Evolutionary conservation across 1,284 basidiomycete genomes (phyloP).

Genomic region (Butyriboletus appendiculatus): DNA sequence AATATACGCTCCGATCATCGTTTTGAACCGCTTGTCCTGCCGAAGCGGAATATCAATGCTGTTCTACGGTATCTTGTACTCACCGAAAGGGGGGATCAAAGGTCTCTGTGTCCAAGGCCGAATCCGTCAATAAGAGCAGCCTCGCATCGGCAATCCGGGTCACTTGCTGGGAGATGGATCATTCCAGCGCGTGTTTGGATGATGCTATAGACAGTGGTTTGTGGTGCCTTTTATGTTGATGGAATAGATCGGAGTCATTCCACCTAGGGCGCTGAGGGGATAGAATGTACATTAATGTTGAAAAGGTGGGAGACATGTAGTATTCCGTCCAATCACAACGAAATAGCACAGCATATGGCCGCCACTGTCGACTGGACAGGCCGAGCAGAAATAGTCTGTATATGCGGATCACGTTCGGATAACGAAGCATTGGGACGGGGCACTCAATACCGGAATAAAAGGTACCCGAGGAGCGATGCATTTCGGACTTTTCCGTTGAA

Average conservation of each 20-base stretch:
- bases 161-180: background rate
- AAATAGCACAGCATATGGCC: no score
- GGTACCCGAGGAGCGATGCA: no score
- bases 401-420: no score
- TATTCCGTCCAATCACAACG: background rate
- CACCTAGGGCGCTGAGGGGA: no score
- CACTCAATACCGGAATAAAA: no score
- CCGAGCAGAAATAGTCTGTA: background rate
- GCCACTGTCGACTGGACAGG: background rate
- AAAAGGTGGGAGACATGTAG: background rate
- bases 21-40: background rate
- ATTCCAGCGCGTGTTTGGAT: background rate
- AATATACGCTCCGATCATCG: background rate
- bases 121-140: background rate
- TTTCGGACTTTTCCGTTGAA: no score
- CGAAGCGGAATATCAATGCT: background rate
- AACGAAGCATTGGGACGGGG: no score
- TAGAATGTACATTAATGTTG: no score
- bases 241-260: no score
- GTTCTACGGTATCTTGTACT: background rate
- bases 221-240: background rate
- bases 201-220: background rate
- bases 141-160: background rate
- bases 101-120: background rate
- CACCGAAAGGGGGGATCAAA: background rate